Evolutionary conservation across 306 rosid genomes (phyloP).

Genomic region (Echinosophora koreensis): DNA sequence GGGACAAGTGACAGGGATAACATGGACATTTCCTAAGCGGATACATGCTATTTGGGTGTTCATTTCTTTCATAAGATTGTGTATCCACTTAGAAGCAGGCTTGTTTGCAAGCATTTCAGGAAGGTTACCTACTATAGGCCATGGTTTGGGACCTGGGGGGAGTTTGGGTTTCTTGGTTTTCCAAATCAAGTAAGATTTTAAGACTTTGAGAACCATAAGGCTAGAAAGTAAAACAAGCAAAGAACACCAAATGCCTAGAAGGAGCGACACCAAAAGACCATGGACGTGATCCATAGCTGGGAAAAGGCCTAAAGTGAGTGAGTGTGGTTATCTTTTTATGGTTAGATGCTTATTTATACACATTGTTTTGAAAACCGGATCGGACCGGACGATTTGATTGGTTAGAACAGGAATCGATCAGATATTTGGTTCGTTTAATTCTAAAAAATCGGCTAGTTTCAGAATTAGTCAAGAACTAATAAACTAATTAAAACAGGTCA

Average conservation of each 20-base stretch:
- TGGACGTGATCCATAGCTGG: no score
- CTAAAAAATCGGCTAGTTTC: no score
- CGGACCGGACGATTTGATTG: no score
- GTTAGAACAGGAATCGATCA: no score
- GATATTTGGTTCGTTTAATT: no score
- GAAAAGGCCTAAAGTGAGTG: no score
- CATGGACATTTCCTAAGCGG: background rate
- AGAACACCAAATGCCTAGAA: background rate
- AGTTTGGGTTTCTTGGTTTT: background rate
- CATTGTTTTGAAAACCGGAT: no score
- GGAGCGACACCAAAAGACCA: no score
- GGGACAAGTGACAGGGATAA: background rate
- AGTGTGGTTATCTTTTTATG: no score
- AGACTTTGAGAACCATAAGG: background rate
- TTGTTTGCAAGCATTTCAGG: conserved; percentile 2
- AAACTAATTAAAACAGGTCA: no score
- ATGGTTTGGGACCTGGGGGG: background rate
- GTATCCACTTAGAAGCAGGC: conserved; percentile 5
- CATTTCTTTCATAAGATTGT: conserved; percentile 5
- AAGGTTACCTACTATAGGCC: background rate
- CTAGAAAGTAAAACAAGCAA: background rate
- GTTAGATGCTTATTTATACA: no score
- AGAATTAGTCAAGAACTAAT: no score
- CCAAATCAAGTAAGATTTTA: background rate
- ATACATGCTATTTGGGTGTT: background rate